Percentiles rank a stretch among this genome's conserved stretches.
Conservation (phyloP, 495 filamentous ascomycete genomes). For the Xylaria scruposa region DNA sequence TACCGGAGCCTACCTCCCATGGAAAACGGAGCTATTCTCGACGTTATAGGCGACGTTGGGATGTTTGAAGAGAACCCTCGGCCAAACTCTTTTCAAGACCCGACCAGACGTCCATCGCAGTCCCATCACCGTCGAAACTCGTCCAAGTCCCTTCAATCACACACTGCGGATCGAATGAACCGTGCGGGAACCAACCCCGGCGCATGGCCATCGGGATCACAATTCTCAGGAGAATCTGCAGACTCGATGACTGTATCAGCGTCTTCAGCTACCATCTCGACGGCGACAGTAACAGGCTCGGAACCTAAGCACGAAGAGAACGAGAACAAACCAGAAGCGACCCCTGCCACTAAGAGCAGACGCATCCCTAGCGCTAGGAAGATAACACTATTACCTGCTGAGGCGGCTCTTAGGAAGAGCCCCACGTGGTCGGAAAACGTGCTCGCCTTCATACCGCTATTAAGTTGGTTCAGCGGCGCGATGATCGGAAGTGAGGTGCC, state of each 20-base stretch:
- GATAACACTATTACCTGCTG: conserved; percentile 58
- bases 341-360: conserved; percentile 37
- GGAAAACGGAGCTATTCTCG: conserved; percentile 66
- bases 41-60: conserved; percentile 46
- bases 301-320: conserved; percentile 19
- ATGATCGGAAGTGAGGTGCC: conserved; percentile 82
- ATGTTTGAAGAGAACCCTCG: conserved; percentile 32
- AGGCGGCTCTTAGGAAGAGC: conserved; percentile 65
- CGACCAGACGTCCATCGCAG: conserved; percentile 28
- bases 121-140: conserved; percentile 23
- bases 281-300: conserved; percentile 64
- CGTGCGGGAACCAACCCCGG: background rate
- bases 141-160: conserved; percentile 12
- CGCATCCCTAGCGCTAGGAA: conserved; percentile 56
- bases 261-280: conserved; percentile 55
- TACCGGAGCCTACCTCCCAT: conserved; percentile 75
- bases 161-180: conserved; percentile 2
- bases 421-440: conserved; percentile 64
- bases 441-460: conserved; percentile 65
- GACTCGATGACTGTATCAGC: conserved; percentile 58
- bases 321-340: conserved; percentile 32
- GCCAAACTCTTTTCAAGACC: conserved; percentile 22
- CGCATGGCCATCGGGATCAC: conserved; percentile 47
- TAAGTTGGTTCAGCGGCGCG: conserved; percentile 75
- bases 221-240: conserved; percentile 54